These are phyloP conservation scores for Silene coronaria DNA, from an alignment of 179 eudicot genomes.

Conservation along the genomic window DNA sequence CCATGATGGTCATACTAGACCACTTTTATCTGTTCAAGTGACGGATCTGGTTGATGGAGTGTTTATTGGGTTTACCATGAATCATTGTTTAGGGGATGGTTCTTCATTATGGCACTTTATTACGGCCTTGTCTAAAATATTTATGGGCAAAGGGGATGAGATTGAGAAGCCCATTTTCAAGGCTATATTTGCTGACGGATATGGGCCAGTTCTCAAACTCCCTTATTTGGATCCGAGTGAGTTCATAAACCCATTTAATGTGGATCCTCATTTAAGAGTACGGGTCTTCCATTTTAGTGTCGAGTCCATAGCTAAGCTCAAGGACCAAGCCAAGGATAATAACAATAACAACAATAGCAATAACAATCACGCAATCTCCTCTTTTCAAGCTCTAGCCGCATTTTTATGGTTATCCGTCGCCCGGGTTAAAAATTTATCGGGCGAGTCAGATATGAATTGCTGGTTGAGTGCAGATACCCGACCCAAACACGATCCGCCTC, in stretches of 20 bases:
- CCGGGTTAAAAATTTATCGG: neutral
- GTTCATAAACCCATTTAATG: neutral
- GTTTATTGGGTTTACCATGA: slow-evolving; percentile 17
- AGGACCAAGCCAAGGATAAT: neutral
- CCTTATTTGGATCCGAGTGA: slow-evolving; percentile 9
- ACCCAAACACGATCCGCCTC: neutral
- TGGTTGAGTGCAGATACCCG: neutral
- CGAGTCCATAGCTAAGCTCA: neutral
- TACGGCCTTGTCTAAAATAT: neutral
- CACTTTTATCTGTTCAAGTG: slow-evolving; percentile 5
- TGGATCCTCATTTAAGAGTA: slow-evolving; percentile 3
- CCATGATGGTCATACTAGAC: slow-evolving; percentile 8
- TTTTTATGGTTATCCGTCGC: neutral
- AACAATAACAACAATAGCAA: neutral
- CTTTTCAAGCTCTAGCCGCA: slow-evolving; percentile 1
- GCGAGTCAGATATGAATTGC: neutral
- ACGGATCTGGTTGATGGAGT: slow-evolving; percentile 17
- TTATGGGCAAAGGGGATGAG: neutral
- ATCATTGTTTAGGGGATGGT: slow-evolving; percentile 6
- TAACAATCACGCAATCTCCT: neutral
- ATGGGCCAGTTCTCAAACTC: slow-evolving; percentile 12
- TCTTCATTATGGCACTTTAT: slow-evolving; percentile 12
- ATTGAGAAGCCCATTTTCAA: slow-evolving; percentile 2
- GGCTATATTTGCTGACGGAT: slow-evolving; percentile 5
- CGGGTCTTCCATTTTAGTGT: slow-evolving; percentile 6